Evolutionary conservation across 257 asterid species (phyloP), one percentile per base, ranked within the genome.

Genomic region (Solanum dulcamara): DNA sequence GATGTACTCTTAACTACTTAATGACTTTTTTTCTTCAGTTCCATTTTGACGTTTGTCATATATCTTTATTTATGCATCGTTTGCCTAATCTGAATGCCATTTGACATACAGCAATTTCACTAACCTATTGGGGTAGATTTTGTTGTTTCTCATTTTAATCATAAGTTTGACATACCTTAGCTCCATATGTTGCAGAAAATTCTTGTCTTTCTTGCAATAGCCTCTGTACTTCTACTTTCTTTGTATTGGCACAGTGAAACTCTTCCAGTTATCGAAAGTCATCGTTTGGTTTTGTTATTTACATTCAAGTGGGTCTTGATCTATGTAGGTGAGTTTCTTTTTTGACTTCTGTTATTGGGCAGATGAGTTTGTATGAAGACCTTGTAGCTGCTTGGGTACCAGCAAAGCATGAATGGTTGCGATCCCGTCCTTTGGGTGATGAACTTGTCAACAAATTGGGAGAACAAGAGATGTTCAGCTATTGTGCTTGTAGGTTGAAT

Each of bases 331-430:
- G 44, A 37, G 42, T 38, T 17, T 13, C 11, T 40, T 75, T 79
- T 42, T 42, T 53, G 28, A 37, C 38, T 51, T 74, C 80, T 67
- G 53, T 33, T 67, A 35, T 86, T 89, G 87, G 88, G 92, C 93
- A 96, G 99, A 92, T 97, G 96, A 94, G 98, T 89, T 94, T 97
- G 89, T 95, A 97, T 90, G 99, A 95, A 91, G 98, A 97, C 89
- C 92, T 95, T 87, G 97, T 97, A 84, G 99, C 99, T 67, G 98
- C 98, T 72, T 95, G 98, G 99, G 99, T 95, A 86, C 97, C 97
- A 87, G 94, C 94, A 86, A 95, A 89, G 93, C 98, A 95, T 85
- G 95, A 92, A 88, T 97, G 98, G 98, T 90, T 97, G 93, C 91
- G 84, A 89, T 59, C 75, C 42, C 95, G 97, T 88, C 97, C 96